Evolutionary conservation across 306 rosid species (phyloP), one percentile per base, ranked within the genome.

Genomic region (Fragaria vesca): DNA sequence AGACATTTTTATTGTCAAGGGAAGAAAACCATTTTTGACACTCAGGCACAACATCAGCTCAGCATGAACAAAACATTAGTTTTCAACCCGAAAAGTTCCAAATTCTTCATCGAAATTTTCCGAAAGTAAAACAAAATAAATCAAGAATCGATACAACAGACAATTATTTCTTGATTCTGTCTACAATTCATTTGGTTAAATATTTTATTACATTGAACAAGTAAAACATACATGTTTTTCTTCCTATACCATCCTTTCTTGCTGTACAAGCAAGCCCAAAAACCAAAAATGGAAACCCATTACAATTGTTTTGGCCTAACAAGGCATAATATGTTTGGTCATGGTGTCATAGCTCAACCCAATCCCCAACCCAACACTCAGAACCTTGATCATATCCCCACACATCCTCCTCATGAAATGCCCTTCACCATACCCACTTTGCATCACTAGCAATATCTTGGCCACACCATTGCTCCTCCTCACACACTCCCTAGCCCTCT

Each of bases 321-420:
- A 85, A 8, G 89, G 87, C 80, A 76, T 85, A 72, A 86, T 83
- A 74, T 89, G 92, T 71, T 83, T 79, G 20, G 87, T 82, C 79
- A 81, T 79, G 63, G 85, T 82, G 46, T 86, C 89, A 62, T 84
- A 86, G 73, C 81, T 78, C 61, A 76, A 24, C 32, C 76, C 82
- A 66, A 62, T 28, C 69, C 78, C 83, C 20, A 69, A 30, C 17
- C 77, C 83, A 11, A 51, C 68, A 46, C 81, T 84, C 81, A 89
- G 62, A 77, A 77, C 86, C 85, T 83, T 84, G 11, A 89, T 79
- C 80, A 89, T 83, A 75, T 86, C 87, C 54, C 73, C 79, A 32
- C 90, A 89, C 87, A 86, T 84, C 65, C 78, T 81, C 78, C 86
- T 82, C 87, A 86, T 86, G 6, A 20, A 69, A 77, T 84, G 86